Percentiles rank a stretch among this genome's conserved stretches.
Evolutionary conservation across 2,329 filamentous ascomycete genomes (phyloP).

Genomic region (Neopestalotiopsis sp.): DNA sequence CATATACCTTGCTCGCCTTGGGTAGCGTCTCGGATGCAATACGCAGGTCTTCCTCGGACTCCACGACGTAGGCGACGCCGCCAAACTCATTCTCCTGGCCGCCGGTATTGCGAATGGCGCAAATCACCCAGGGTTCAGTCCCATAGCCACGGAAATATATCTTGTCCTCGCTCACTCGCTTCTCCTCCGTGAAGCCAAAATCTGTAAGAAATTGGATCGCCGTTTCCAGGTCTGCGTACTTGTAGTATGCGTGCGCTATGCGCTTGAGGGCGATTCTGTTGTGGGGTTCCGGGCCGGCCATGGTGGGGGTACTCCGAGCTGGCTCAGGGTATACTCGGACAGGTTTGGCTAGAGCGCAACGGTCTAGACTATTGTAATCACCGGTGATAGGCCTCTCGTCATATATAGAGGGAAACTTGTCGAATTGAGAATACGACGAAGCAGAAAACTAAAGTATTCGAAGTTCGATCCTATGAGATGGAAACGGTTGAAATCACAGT

Average conservation of each 20-base stretch:
- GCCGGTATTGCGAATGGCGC: conserved; percentile 47
- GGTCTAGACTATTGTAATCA: too few relatives aligned
- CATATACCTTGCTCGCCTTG: conserved; percentile 51
- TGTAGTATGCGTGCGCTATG: conserved; percentile 53
- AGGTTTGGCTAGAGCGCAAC: conserved; percentile 15
- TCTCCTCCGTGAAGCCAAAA: conserved; percentile 51
- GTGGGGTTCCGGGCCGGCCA: conserved; percentile 26
- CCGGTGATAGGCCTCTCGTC: accelerated
- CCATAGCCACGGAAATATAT: conserved; percentile 68
- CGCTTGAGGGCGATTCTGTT: conserved; percentile 35
- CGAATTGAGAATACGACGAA: background rate
- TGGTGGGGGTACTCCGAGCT: conserved; percentile 22
- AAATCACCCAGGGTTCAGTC: conserved; percentile 63
- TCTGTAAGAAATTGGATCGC: conserved; percentile 50
- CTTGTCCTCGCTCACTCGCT: conserved; percentile 44
- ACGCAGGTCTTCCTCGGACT: conserved; percentile 59
- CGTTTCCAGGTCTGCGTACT: conserved; percentile 47
- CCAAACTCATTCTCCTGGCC: conserved; percentile 53
- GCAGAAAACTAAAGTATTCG: too few relatives aligned
- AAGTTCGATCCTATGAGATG: too few relatives aligned
- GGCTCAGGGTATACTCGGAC: background rate
- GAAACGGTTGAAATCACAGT: too few relatives aligned
- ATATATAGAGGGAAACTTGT: accelerated
- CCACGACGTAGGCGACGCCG: conserved; percentile 63
- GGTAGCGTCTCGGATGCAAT: conserved; percentile 52